Conservation (phyloP, 805 yeast species). For the Suhomyces vadensis region DNA sequence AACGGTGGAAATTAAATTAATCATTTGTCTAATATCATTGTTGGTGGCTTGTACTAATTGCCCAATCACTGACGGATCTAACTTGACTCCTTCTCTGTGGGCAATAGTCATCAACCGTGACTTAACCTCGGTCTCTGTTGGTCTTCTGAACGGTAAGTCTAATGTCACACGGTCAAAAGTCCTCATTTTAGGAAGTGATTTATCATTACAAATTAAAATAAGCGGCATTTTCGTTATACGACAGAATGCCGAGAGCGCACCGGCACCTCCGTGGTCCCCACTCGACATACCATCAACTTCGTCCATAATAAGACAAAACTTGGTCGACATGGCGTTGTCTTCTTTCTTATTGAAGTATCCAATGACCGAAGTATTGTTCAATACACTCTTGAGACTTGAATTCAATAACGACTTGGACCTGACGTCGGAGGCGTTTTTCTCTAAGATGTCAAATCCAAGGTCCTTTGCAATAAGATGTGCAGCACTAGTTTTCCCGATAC, state of each 20-base stretch:
- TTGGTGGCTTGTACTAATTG: conserved; percentile 81
- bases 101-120: conserved; percentile 91
- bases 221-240: conserved; percentile 84
- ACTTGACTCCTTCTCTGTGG: conserved; percentile 72
- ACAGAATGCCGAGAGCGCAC: conserved; percentile 86
- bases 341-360: conserved; percentile 62
- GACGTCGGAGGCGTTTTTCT: conserved; percentile 86
- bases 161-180: conserved; percentile 83
- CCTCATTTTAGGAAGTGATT: conserved; percentile 90
- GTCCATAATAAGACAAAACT: conserved; percentile 89
- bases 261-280: conserved; percentile 99
- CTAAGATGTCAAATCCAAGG: conserved; percentile 71
- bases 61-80: conserved; percentile 80
- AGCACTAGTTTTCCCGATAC: conserved; percentile 81
- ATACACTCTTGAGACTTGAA: conserved; percentile 63
- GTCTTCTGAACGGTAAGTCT: conserved; percentile 86
- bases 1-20: conserved; percentile 83
- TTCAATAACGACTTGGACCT: conserved; percentile 79
- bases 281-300: conserved; percentile 99
- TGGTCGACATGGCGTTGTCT: conserved; percentile 33
- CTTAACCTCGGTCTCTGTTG: conserved; percentile 76
- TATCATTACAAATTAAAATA: conserved; percentile 91
- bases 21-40: conserved; percentile 92
- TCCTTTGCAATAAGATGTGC: conserved; percentile 73
- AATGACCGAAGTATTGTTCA: conserved; percentile 79